Evolutionary conservation across 2,329 filamentous ascomycete species (phyloP).

Genomic region (Ambrosiella xylebori): DNA sequence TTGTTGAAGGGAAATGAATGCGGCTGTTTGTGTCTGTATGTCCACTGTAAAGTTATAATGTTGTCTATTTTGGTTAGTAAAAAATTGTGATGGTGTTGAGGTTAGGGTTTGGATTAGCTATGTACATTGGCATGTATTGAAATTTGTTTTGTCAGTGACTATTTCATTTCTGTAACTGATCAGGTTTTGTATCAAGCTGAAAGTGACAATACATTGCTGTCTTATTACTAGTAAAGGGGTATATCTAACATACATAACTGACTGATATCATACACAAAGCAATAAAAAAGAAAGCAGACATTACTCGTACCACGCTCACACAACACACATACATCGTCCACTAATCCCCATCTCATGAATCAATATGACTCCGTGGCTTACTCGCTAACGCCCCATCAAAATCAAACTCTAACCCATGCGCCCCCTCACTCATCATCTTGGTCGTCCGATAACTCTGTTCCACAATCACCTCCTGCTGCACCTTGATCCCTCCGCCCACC

Average conservation of each 20-base stretch:
- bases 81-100: background rate
- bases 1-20: background rate
- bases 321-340: background rate
- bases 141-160: background rate
- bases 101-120: background rate
- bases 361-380: conserved; percentile 5
- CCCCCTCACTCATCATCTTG: background rate
- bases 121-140: background rate
- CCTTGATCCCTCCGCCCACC: conserved; percentile 5
- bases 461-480: conserved; percentile 8
- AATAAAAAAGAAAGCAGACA: background rate
- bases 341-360: background rate
- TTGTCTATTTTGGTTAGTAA: background rate
- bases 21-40: conserved; percentile 6
- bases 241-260: conserved; percentile 3
- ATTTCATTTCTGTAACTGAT: too few species aligned
- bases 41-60: background rate
- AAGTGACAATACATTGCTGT: background rate
- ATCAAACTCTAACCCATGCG: background rate
- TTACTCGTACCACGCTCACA: background rate
- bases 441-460: conserved; percentile 1
- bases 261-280: conserved; percentile 3
- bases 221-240: background rate
- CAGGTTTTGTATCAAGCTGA: background rate
- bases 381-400: conserved; percentile 2